Conservation (phyloP, 192 early-diverging fungal genomes). For the Backusella mclennaniae region DNA sequence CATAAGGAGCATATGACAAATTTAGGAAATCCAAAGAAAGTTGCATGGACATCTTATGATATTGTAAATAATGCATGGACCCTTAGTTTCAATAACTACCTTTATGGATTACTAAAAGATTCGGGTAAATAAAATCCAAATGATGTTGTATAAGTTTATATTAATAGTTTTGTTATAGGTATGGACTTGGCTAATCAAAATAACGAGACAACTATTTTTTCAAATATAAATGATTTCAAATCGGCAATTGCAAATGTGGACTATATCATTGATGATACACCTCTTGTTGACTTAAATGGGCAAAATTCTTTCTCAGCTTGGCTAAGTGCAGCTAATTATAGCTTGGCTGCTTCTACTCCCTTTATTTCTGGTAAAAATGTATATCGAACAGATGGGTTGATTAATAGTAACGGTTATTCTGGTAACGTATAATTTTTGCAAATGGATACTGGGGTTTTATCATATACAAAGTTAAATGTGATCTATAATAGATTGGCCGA, state of each 20-base stretch:
- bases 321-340: neutral
- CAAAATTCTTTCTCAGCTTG: constrained; percentile 2
- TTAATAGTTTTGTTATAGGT: neutral
- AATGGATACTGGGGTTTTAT: neutral
- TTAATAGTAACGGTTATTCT: constrained; percentile 4
- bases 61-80: neutral
- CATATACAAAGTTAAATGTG: neutral
- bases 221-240: neutral
- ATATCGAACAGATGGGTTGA: neutral
- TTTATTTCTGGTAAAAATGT: constrained; percentile 10
- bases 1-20: constrained; percentile 4
- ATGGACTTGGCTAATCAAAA: neutral
- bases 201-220: neutral
- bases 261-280: constrained; percentile 14
- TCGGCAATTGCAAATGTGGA: neutral
- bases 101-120: neutral
- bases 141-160: neutral
- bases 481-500: constrained; percentile 7
- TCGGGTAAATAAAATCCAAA: neutral
- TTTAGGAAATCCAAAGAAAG: neutral
- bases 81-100: neutral
- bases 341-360: neutral
- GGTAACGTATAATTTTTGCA: neutral
- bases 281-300: neutral
- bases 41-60: constrained; percentile 14